Percentiles rank a stretch among this genome's conserved stretches.
Evolutionary conservation across 345 rosid species (phyloP).

Genomic region (Melaleuca quinquenervia): DNA sequence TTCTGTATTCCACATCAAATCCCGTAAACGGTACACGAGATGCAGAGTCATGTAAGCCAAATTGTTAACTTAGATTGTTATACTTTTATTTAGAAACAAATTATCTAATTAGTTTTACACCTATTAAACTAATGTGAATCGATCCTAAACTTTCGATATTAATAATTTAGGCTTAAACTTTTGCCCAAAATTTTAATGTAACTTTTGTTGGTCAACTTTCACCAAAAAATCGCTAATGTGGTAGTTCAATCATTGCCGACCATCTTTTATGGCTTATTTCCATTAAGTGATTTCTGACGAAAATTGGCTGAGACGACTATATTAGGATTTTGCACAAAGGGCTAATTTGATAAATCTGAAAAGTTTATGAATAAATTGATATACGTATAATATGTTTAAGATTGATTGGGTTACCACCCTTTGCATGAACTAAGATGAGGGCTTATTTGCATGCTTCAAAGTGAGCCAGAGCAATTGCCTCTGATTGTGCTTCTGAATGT

Average conservation of each 20-base stretch:
- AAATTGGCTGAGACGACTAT: background rate
- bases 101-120: background rate
- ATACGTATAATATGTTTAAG: too few species aligned
- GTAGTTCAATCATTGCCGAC: fast-evolving
- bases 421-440: too few species aligned
- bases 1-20: background rate
- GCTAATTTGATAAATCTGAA: background rate
- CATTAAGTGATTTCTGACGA: background rate
- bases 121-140: background rate
- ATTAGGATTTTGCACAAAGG: background rate
- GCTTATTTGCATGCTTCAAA: too few species aligned
- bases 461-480: too few species aligned
- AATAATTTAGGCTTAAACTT: background rate
- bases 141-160: background rate
- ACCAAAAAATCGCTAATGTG: fast-evolving
- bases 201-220: background rate
- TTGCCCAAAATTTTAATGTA: background rate
- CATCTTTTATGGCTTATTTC: too few species aligned
- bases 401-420: too few species aligned
- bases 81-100: background rate
- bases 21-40: background rate
- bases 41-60: background rate
- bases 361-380: too few species aligned
- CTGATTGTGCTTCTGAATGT: too few species aligned
- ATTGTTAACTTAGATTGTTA: background rate